These are phyloP conservation scores for Fraxinus greggii DNA, from an alignment of 305 asterid genomes.

Conservation along the genomic window DNA sequence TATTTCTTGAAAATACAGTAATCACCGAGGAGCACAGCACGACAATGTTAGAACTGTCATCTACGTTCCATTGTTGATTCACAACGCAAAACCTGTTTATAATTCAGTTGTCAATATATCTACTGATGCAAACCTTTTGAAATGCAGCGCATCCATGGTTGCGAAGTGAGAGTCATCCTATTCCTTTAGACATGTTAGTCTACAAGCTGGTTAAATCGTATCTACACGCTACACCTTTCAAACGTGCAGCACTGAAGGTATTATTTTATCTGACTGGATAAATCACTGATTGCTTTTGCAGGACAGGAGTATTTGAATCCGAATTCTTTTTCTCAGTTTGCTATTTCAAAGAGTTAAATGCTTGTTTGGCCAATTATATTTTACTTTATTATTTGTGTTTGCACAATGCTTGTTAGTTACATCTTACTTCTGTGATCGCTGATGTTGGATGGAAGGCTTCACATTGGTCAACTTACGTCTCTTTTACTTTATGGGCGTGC, in stretches of 20 bases:
- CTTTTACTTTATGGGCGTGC: background rate
- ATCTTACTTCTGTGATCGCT: background rate
- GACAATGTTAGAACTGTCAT: background rate
- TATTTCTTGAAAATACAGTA: background rate
- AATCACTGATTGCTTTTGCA: background rate
- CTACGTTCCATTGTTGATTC: background rate
- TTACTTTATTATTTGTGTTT: background rate
- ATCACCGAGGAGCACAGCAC: background rate
- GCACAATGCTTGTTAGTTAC: background rate
- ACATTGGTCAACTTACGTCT: background rate
- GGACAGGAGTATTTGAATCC: background rate
- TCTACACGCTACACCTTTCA: slow-evolving; percentile 78
- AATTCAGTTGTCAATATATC: background rate
- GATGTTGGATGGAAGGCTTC: background rate
- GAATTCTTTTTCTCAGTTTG: background rate
- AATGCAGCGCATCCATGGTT: slow-evolving; percentile 93
- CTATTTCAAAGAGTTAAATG: background rate
- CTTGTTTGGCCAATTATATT: background rate
- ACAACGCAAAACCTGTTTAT: background rate
- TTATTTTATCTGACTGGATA: background rate
- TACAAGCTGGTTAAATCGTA: slow-evolving; percentile 79
- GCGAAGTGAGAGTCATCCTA: slow-evolving; percentile 77
- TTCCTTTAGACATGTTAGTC: slow-evolving; percentile 80
- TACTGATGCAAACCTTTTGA: slow-evolving; percentile 20
- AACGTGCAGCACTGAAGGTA: slow-evolving; percentile 93